These are phyloP conservation scores for Decorospora gaudefroyi DNA, from an alignment of 2,329 filamentous ascomycete genomes.

Conservation along the genomic window DNA sequence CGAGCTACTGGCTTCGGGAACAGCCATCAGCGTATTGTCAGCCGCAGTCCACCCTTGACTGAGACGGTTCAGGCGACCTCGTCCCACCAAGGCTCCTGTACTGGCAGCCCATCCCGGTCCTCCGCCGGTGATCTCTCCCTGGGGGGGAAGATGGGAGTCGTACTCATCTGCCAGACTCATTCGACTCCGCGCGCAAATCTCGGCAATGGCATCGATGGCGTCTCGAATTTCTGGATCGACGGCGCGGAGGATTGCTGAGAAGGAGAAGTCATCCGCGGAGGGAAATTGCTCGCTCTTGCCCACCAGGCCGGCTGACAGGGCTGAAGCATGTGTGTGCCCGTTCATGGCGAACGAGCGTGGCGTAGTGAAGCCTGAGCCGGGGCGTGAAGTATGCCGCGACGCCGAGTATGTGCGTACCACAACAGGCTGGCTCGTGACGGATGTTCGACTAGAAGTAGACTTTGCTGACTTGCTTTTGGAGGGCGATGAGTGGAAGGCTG, in stretches of 20 bases:
- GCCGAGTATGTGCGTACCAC: constrained; percentile 51
- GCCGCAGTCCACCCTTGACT: constrained; percentile 43
- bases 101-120: constrained; percentile 37
- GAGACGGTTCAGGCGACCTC: constrained; percentile 38
- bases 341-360: constrained; percentile 43
- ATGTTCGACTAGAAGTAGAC: constrained; percentile 46
- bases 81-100: constrained; percentile 37
- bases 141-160: constrained; percentile 63
- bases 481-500: constrained; percentile 43
- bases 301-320: constrained; percentile 39
- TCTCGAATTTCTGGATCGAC: constrained; percentile 63
- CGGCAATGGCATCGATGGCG: constrained; percentile 65
- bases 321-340: constrained; percentile 31
- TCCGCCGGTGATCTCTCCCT: constrained; percentile 58
- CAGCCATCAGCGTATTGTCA: constrained; percentile 51
- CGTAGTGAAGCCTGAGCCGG: constrained; percentile 40
- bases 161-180: constrained; percentile 67
- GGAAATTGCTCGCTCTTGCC: constrained; percentile 46
- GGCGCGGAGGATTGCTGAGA: constrained; percentile 60
- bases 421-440: constrained; percentile 51
- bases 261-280: constrained; percentile 59
- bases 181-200: constrained; percentile 65
- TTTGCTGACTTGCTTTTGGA: constrained; percentile 43
- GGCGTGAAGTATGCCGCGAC: constrained; percentile 41
- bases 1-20: constrained; percentile 55